These are phyloP conservation scores for Drechslerella coelobrocha DNA, from an alignment of 2,329 filamentous ascomycete species.

Conservation along the genomic window DNA sequence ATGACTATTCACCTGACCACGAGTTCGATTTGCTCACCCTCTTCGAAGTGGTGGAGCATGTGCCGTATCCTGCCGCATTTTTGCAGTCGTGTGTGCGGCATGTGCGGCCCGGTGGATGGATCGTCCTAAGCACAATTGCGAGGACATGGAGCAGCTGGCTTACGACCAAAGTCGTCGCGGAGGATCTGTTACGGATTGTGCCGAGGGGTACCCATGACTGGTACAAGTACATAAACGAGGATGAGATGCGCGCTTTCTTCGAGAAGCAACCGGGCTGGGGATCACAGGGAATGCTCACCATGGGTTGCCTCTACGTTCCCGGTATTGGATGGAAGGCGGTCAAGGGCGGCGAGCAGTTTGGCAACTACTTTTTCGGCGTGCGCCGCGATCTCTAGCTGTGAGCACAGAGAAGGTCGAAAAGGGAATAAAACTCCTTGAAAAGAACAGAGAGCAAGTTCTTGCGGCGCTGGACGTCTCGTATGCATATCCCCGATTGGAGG, in stretches of 20 bases:
- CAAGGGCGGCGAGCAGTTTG: constrained; percentile 78
- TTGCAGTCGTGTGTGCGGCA: constrained; percentile 74
- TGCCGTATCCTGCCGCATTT: constrained; percentile 76
- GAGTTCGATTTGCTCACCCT: constrained; percentile 80
- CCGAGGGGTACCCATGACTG: constrained; percentile 94
- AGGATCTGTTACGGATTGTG: constrained; percentile 85
- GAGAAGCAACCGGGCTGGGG: constrained; percentile 52
- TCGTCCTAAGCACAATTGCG: constrained; percentile 90
- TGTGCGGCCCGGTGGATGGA: constrained; percentile 88
- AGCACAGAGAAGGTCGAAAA: constrained; percentile 7
- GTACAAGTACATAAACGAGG: constrained; percentile 90
- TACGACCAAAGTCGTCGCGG: constrained; percentile 89
- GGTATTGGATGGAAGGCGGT: constrained; percentile 89
- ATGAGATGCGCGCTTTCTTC: constrained; percentile 71
- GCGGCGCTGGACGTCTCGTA: background rate
- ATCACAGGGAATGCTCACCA: constrained; percentile 61
- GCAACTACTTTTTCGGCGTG: constrained; percentile 96
- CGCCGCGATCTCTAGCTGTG: constrained; percentile 62
- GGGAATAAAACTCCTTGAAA: background rate
- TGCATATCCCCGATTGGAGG: constrained; percentile 26
- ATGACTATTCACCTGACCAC: constrained; percentile 63
- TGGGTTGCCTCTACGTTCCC: constrained; percentile 89
- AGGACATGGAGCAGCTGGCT: constrained; percentile 87
- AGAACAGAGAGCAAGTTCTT: background rate
- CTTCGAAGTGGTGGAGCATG: constrained; percentile 96